These are phyloP conservation scores for Pseudocercospora fijiensis DNA, from an alignment of 2,329 filamentous ascomycete genomes.

Conservation along the genomic window DNA sequence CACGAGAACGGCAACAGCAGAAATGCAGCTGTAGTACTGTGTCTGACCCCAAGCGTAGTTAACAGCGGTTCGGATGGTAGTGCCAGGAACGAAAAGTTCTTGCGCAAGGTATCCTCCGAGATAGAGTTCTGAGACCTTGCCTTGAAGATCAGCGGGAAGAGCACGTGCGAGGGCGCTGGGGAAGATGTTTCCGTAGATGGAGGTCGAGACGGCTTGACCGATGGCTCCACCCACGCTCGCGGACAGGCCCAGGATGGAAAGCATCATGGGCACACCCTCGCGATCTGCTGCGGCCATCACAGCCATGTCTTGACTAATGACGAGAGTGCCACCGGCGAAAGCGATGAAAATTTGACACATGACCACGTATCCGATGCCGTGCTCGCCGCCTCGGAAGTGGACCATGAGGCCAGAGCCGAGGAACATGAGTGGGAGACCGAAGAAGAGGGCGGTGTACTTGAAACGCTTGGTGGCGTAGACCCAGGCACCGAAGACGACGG, in stretches of 20 bases:
- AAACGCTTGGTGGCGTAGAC: constrained; percentile 51
- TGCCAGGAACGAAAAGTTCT: constrained; percentile 43
- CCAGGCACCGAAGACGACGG: constrained; percentile 48
- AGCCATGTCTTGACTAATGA: constrained; percentile 58
- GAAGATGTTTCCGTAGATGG: constrained; percentile 38
- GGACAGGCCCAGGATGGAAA: constrained; percentile 39
- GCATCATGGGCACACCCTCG: constrained; percentile 38
- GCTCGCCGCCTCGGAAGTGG: constrained; percentile 39
- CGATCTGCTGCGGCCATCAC: constrained; percentile 49
- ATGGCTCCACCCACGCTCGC: constrained; percentile 34
- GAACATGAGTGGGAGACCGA: constrained; percentile 39
- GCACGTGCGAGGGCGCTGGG: constrained; percentile 16
- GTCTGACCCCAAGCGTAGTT: constrained; percentile 49
- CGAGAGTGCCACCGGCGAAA: constrained; percentile 54
- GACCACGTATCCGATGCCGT: constrained; percentile 52
- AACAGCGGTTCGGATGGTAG: constrained; percentile 46
- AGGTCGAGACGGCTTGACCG: constrained; percentile 28
- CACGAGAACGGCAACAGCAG: constrained; percentile 37
- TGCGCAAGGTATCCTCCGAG: constrained; percentile 22
- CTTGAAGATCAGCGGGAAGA: constrained; percentile 19
- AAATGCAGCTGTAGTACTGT: constrained; percentile 47
- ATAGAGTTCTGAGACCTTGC: constrained; percentile 38
- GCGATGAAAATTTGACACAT: constrained; percentile 59
- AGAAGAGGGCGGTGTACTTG: constrained; percentile 46
- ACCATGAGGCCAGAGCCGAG: constrained; percentile 40